Evolutionary conservation across 257 asterid species (phyloP).

Genomic region (Handroanthus guayacan): DNA sequence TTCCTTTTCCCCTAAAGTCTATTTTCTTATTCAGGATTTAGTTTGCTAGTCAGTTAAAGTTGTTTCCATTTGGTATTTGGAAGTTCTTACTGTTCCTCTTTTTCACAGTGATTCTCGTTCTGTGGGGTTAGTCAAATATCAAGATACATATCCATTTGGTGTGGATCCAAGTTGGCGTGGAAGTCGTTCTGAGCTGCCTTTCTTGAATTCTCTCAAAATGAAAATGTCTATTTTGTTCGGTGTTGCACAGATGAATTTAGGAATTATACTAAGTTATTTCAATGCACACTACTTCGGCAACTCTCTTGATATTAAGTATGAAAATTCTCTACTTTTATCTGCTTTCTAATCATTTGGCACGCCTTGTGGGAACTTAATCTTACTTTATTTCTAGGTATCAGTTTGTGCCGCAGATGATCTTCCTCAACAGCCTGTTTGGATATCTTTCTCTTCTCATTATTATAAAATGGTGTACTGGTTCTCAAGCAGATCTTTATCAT

Average conservation of each 20-base stretch:
- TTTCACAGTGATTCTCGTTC: conserved; percentile 70
- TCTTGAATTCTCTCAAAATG: conserved; percentile 94
- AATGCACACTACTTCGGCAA: conserved; percentile 73
- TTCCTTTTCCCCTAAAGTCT: neutral
- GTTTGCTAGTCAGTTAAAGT: neutral
- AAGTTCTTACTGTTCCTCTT: conserved; percentile 30
- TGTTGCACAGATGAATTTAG: conserved; percentile 92
- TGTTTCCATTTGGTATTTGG: neutral
- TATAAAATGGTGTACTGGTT: conserved; percentile 90
- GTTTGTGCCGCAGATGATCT: conserved; percentile 90
- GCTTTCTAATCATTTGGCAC: conserved; percentile 18
- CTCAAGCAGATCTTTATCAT: conserved; percentile 94
- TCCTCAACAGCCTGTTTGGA: conserved; percentile 92
- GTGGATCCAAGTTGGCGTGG: conserved; percentile 99
- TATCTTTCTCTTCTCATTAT: conserved; percentile 89
- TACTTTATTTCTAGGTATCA: conserved; percentile 69
- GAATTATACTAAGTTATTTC: conserved; percentile 82
- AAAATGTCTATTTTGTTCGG: conserved; percentile 93
- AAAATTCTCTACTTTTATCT: conserved; percentile 29
- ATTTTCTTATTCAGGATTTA: conserved; percentile 19
- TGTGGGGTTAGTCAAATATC: conserved; percentile 69
- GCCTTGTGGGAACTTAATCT: conserved; percentile 34
- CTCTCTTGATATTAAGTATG: conserved; percentile 79
- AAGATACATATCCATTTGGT: conserved; percentile 90
- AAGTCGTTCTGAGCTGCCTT: conserved; percentile 93